Conservation (phyloP, 352 stramenopile genomes). For the Pythium vanterpoolii region DNA sequence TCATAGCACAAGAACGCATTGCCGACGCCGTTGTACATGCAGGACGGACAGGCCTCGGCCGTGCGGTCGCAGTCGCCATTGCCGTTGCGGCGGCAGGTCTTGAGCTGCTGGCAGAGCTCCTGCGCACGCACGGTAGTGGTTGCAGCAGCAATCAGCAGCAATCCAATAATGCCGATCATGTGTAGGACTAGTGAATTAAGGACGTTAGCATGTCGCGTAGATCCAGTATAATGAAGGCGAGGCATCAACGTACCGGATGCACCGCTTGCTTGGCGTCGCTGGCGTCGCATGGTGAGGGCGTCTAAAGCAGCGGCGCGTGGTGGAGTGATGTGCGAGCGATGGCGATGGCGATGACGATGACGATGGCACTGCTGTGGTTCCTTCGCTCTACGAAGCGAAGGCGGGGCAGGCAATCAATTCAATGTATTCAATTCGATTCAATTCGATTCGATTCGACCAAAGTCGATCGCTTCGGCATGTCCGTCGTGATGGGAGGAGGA, state of each 20-base stretch:
- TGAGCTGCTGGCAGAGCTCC: slow-evolving; percentile 22
- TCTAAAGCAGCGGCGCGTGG: background rate
- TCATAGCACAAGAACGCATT: slow-evolving; percentile 58
- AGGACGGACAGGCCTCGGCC: slow-evolving; percentile 51
- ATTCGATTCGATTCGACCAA: too few species aligned
- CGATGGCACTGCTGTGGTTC: too few species aligned
- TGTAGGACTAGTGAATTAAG: background rate
- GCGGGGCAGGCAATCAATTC: too few species aligned
- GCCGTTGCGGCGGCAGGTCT: slow-evolving; percentile 13
- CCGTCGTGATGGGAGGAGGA: background rate
- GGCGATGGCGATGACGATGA: background rate
- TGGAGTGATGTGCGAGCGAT: background rate
- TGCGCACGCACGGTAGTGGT: background rate
- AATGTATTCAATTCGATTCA: too few species aligned
- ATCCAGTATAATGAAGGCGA: background rate
- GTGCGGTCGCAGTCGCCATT: slow-evolving; percentile 20
- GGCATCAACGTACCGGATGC: background rate
- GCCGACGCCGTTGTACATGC: slow-evolving; percentile 48
- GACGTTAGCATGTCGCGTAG: background rate
- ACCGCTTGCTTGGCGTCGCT: background rate
- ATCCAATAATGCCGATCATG: background rate
- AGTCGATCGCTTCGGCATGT: background rate
- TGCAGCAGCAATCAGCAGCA: slow-evolving; percentile 1
- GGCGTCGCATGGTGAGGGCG: background rate
- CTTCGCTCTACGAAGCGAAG: too few species aligned